phyloP scores from a whole-genome alignment of 2,329 filamentous ascomycete species.

The Venturia effusa region DNA sequence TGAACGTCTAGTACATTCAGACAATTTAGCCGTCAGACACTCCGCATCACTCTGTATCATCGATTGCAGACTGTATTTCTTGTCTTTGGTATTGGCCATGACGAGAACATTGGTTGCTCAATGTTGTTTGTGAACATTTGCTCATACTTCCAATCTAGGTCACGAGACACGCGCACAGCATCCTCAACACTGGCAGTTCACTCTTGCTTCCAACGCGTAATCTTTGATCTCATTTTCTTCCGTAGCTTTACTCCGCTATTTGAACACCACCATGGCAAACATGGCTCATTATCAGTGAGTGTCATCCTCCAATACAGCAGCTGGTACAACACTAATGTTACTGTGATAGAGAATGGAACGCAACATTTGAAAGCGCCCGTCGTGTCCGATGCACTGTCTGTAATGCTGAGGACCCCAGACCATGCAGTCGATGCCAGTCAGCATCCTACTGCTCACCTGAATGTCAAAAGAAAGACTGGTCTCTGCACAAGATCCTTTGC shows the following conservation, averaged over 20 bases:
- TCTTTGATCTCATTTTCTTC: neutral
- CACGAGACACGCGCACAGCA: neutral
- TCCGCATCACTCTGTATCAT: too few species aligned
- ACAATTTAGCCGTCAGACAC: too few species aligned
- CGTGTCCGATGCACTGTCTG: neutral
- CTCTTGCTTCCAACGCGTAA: neutral
- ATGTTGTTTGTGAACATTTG: too few species aligned
- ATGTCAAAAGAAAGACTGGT: constrained; percentile 18
- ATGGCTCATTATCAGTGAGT: neutral
- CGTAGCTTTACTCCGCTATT: neutral
- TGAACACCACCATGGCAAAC: neutral
- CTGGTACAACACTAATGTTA: neutral
- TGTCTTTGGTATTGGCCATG: too few species aligned
- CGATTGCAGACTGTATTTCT: too few species aligned
- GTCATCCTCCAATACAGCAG: neutral
- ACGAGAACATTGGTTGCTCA: too few species aligned
- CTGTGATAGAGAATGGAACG: neutral
- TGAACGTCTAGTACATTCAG: too few species aligned
- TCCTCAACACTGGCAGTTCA: too few species aligned
- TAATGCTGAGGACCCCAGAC: neutral
- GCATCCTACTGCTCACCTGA: constrained; percentile 16
- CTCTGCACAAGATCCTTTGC: constrained; percentile 19
- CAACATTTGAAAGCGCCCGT: neutral
- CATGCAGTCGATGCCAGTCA: constrained; percentile 13
- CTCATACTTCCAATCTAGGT: neutral